A percentile compares a stretch with the other conserved stretches of the same genome.
These are phyloP conservation scores for Phytopythium sindhum DNA, from an alignment of 352 stramenopile genomes.

Conservation along the genomic window DNA sequence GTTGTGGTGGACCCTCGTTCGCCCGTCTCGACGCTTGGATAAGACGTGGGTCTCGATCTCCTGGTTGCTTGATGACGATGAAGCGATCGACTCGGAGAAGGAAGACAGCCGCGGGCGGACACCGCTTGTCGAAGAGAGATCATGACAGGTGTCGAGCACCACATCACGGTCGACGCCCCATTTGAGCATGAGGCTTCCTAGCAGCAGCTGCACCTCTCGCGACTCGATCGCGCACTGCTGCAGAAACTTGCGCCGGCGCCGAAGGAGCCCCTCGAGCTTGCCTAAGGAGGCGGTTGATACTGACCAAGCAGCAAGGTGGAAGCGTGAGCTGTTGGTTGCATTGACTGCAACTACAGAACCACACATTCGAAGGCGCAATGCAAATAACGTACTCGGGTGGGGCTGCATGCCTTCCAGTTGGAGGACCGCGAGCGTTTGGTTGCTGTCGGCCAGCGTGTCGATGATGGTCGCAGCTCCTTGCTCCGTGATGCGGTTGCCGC, in stretches of 20 bases:
- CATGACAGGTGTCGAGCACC: slow-evolving; percentile 52
- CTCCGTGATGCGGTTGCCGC: slow-evolving; percentile 33
- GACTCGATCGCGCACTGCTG: slow-evolving; percentile 36
- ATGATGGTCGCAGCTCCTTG: slow-evolving; percentile 23
- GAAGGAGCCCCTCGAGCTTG: slow-evolving; percentile 21
- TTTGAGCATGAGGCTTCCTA: slow-evolving; percentile 49
- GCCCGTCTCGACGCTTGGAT: neutral
- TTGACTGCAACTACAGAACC: neutral
- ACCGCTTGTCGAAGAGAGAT: slow-evolving; percentile 8
- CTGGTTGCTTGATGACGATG: slow-evolving; percentile 5
- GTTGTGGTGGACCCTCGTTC: neutral
- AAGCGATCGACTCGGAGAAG: neutral
- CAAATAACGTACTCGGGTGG: neutral
- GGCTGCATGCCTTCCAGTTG: slow-evolving; percentile 25
- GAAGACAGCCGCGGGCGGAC: neutral
- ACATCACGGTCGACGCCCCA: slow-evolving; percentile 45
- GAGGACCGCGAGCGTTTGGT: slow-evolving; percentile 45
- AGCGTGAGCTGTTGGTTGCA: neutral
- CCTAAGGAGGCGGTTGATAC: slow-evolving; percentile 16
- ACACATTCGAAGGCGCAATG: neutral
- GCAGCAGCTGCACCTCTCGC: slow-evolving; percentile 33
- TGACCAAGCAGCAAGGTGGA: neutral
- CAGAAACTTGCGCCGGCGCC: slow-evolving; percentile 20
- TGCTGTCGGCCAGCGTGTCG: slow-evolving; percentile 37
- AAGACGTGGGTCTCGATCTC: slow-evolving; percentile 1